Evolutionary conservation across 1,284 basidiomycete species (phyloP), one percentile per base, ranked within the genome.

Genomic region (Ceratobasidium sp.): DNA sequence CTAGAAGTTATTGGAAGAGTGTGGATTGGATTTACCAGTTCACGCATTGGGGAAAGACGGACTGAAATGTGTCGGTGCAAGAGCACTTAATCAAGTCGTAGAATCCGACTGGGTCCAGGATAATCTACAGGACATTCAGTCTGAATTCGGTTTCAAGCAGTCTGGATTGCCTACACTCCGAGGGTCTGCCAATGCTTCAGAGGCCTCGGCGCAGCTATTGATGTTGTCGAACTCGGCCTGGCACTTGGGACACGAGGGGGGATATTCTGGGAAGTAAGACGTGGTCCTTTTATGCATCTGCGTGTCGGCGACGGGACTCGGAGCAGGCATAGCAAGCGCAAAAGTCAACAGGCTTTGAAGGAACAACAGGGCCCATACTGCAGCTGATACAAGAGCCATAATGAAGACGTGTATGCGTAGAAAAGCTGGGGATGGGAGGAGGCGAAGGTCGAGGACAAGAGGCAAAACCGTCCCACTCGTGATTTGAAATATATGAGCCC

Each of bases 11-110:
- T 20, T 42, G 15, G n/a, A 28, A 42, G 26, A 20, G 42, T 40
- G n/a, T 52, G 20, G 48, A 74, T 38, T 26, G 33, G 46, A 61
- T 87, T 65, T 79, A 91, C 90, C 92, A 93, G 81, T 93, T 91
- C 38, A 90, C 89, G 80, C 92, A 93, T 85, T 93, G 91, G 44
- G 91, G 91, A 82, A 89, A 92, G 15, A 86, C 87, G 56, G 90
- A 85, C 82, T 90, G 88, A 84, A 92, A 92, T 0, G 90, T 91
- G 80, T 92, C 90, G 7, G 88, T 87, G 81, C 92, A 93, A 1
- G 91, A 88, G 83, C 92, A 93, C 82, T 90, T 87, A 82, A 93
- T 91, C 48, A 91, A 86, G 80, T 88, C 87, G 78, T 91, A 86
- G 83, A 92, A 91, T 0, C 88, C 88, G 28, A 88, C 88, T 0